Evolutionary conservation across 352 stramenopile genomes (phyloP), one percentile per base, ranked within the genome.

Genomic region (Halophytophthora batemanensis): DNA sequence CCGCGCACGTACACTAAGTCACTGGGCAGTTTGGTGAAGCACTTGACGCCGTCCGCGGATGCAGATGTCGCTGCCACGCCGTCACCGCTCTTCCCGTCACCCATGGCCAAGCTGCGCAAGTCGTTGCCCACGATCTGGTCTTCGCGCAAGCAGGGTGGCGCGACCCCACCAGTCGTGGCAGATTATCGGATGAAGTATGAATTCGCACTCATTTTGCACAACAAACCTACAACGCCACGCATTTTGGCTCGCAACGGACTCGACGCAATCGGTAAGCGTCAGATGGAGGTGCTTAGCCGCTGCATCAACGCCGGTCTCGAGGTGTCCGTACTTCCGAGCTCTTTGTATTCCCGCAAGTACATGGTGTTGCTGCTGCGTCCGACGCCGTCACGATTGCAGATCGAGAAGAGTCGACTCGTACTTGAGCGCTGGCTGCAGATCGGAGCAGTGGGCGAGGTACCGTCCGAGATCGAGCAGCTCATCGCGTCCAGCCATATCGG

Each of bases 361-460:
- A 76, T 92, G 58, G 79, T 89, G 21, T 49, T 93, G 2, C 59
- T 93, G 6, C 46, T 93, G 6, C 69, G 71, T 29, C 83, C 83
- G 14, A 89, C 77, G 11, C 61, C 66, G 2, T 64, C 71, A 11
- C 74, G 83, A 5, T 45, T 93, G 17, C 74, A 90, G 43, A 91
- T 84, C 17, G 83, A 93, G 38, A 90, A 90, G 37, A 93, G 66
- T 53, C 75, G 83, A 2, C 56, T 93, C 2, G 81, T 87, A 38
- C 69, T 93, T 8, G 83, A 93, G 45, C 83, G 83, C 11, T 93
- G 83, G 83, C 69, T 93, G 19, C 80, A 93, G 46, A 93, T 93
- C 21, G 83, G 83, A 50, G 83, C 83, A 22, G 81, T 93, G 1
- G 83, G 83, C 15, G 81, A 93, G 75, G 81, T 93, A 2, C 83